Conservation (phyloP, 805 yeast species). For the Blastobotrys parvus region DNA sequence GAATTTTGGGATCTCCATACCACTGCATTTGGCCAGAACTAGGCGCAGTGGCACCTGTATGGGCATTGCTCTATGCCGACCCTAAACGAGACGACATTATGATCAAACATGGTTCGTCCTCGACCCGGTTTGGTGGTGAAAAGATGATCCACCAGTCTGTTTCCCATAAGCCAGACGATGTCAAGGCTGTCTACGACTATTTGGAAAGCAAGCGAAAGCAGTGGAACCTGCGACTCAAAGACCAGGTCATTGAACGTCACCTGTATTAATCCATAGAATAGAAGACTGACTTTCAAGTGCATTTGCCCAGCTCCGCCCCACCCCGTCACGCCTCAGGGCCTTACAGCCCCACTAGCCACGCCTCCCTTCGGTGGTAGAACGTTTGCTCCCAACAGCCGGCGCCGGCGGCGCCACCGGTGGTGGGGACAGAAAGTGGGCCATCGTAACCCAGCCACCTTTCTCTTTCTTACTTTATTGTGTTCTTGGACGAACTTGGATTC, state of each 20-base stretch:
- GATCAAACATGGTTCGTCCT: constrained; percentile 67
- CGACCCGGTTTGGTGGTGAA: constrained; percentile 56
- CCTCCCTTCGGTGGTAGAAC: too few relatives aligned
- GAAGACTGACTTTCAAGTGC: too few relatives aligned
- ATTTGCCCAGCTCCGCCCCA: too few relatives aligned
- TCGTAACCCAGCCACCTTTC: neutral
- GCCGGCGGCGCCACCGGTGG: neutral
- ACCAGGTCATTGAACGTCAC: constrained; percentile 54
- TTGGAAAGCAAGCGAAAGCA: constrained; percentile 46
- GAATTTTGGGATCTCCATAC: constrained; percentile 77
- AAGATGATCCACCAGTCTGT: constrained; percentile 39
- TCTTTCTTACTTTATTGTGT: too few relatives aligned
- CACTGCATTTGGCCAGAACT: constrained; percentile 82
- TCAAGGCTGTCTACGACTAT: constrained; percentile 42
- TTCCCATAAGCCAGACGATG: neutral
- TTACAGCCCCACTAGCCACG: too few relatives aligned
- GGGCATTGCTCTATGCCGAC: constrained; percentile 48
- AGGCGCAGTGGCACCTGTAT: constrained; percentile 83
- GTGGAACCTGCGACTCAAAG: constrained; percentile 69
- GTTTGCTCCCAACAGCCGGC: neutral
- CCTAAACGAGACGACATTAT: constrained; percentile 40
- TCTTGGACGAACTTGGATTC: too few relatives aligned
- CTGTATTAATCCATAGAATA: constrained; percentile 9
- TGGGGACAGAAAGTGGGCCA: neutral
- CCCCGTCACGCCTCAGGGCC: too few relatives aligned